A percentile compares a stretch with the other conserved stretches of the same genome.
Evolutionary conservation across 208 protist species (phyloP).

Genomic region (Acanthamoeba healyi): DNA sequence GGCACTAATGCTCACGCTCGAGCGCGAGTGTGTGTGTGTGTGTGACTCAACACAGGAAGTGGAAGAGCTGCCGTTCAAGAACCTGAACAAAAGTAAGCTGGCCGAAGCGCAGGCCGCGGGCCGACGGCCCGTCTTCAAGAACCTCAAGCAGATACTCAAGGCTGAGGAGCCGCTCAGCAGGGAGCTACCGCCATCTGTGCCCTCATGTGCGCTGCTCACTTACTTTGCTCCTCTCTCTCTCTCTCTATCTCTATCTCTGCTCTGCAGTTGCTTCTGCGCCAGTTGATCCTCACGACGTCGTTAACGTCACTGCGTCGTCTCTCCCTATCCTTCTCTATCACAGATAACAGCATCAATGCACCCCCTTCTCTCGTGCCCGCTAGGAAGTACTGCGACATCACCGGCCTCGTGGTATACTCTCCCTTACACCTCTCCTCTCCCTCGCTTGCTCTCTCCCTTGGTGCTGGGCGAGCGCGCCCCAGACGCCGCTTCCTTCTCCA

Average conservation of each 20-base stretch:
- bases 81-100: constrained; percentile 60
- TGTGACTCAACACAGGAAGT: no score
- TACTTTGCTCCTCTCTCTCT: no score
- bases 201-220: background rate
- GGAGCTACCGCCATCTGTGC: background rate
- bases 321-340: background rate
- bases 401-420: constrained; percentile 19
- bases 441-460: no score
- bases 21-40: no score
- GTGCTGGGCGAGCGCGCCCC: no score
- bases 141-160: constrained; percentile 75
- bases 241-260: no score
- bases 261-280: no score
- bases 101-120: constrained; percentile 4
- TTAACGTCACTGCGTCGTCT: background rate
- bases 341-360: constrained; percentile 69
- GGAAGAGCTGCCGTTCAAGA: constrained; percentile 56
- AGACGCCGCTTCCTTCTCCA: no score
- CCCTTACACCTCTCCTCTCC: no score
- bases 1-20: no score
- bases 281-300: no score
- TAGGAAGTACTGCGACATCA: constrained; percentile 77
- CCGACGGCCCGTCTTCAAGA: constrained; percentile 33
- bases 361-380: constrained; percentile 64
- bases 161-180: background rate